Evolutionary conservation across 164 flowering plant genomes (phyloP).

Genomic region (Houttuynia cordata): DNA sequence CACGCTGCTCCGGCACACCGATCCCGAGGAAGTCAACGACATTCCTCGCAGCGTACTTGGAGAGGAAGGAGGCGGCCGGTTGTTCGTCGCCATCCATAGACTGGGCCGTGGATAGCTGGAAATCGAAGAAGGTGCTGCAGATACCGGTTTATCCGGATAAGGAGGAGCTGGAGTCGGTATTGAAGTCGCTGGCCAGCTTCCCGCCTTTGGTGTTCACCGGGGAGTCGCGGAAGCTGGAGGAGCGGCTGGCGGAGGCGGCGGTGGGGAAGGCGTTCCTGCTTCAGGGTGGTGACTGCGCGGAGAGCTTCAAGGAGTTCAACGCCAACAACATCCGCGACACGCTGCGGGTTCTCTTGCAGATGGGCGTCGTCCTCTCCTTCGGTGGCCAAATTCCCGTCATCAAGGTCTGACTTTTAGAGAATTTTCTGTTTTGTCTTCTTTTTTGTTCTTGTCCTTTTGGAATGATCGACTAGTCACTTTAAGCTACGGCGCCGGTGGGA

Average conservation of each 20-base stretch:
- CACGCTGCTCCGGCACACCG: slow-evolving; percentile 1
- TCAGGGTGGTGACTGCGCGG: slow-evolving; percentile 46
- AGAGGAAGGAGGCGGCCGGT: slow-evolving; percentile 1
- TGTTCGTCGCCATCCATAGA: background rate
- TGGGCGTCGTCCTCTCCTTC: slow-evolving; percentile 34
- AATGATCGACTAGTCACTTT: no score
- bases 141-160: slow-evolving; percentile 19
- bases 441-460: no score
- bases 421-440: no score
- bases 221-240: slow-evolving; percentile 40
- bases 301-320: slow-evolving; percentile 43
- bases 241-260: slow-evolving; percentile 32
- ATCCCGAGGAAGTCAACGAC: background rate
- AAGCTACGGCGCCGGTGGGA: no score
- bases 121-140: slow-evolving; percentile 16
- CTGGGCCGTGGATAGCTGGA: slow-evolving; percentile 24
- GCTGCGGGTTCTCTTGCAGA: slow-evolving; percentile 35
- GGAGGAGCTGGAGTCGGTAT: slow-evolving; percentile 21
- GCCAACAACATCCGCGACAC: slow-evolving; percentile 40
- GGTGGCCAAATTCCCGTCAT: slow-evolving; percentile 36
- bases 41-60: slow-evolving; percentile 5
- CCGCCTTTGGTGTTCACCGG: slow-evolving; percentile 44
- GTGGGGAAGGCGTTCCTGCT: slow-evolving; percentile 38
- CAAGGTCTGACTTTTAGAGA: background rate
- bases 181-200: slow-evolving; percentile 19